Percentiles rank a stretch among this genome's conserved stretches.
Conservation (phyloP, 2,329 filamentous ascomycete species). For the Ceratocystis smalleyi region DNA sequence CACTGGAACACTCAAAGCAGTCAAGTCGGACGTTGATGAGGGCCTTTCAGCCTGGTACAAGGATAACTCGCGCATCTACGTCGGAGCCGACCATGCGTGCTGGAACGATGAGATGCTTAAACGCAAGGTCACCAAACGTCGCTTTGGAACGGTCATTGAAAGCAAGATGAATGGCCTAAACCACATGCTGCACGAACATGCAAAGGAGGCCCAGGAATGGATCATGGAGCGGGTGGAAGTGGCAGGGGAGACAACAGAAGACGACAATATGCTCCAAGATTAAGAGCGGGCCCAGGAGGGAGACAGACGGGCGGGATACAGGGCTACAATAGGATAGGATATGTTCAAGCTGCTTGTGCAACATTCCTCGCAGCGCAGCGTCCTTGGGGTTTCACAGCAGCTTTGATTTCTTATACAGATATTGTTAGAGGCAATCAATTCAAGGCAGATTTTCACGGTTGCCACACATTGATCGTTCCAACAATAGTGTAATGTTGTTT, state of each 20-base stretch:
- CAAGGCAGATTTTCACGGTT: neutral
- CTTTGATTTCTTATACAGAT: neutral
- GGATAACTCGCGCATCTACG: constrained; percentile 62
- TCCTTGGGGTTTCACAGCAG: neutral
- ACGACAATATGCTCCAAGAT: constrained; percentile 27
- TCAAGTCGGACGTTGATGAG: constrained; percentile 65
- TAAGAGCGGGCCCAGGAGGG: neutral
- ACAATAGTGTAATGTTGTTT: neutral
- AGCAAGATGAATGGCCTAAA: constrained; percentile 35
- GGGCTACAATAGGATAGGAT: neutral
- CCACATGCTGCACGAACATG: constrained; percentile 42
- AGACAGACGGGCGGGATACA: neutral
- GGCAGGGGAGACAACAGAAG: constrained; percentile 34
- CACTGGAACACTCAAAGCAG: constrained; percentile 56
- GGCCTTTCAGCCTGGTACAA: constrained; percentile 69
- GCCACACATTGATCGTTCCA: neutral
- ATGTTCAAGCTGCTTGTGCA: neutral
- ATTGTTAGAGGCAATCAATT: neutral
- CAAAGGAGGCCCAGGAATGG: constrained; percentile 36
- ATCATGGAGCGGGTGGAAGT: constrained; percentile 29
- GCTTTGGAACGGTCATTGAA: constrained; percentile 43
- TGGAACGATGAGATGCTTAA: constrained; percentile 51
- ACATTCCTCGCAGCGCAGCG: neutral
- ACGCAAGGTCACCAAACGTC: constrained; percentile 42
- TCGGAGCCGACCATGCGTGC: constrained; percentile 57